Conservation (phyloP, 257 asterid genomes). For the Lithospermum erythrorhizon region DNA sequence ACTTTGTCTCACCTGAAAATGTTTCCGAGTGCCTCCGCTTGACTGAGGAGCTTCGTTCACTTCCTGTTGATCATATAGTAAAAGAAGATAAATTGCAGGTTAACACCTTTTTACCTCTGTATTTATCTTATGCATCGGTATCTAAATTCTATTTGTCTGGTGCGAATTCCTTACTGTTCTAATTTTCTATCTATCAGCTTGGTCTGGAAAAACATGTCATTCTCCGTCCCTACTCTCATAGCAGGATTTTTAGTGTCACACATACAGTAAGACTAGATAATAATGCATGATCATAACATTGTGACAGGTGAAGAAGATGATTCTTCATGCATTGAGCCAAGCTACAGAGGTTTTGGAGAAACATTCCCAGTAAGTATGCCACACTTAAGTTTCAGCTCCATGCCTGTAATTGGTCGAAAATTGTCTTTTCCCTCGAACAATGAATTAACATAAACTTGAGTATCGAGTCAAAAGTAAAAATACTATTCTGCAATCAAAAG, state of each 20-base stretch:
- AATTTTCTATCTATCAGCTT: no score
- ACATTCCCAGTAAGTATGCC: not conserved
- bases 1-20: constrained; percentile 89
- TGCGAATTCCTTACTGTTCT: no score
- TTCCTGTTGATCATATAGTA: constrained; percentile 70
- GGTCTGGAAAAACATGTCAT: not conserved
- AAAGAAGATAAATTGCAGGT: constrained; percentile 91
- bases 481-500: no score
- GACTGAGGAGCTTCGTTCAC: constrained; percentile 67
- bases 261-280: not conserved
- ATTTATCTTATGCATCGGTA: not conserved
- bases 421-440: no score
- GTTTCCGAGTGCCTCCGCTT: constrained; percentile 55
- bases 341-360: constrained; percentile 29
- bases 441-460: no score
- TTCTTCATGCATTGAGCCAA: constrained; percentile 32
- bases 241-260: not conserved
- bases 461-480: no score
- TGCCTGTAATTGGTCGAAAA: no score
- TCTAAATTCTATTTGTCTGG: not conserved
- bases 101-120: not conserved
- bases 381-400: not conserved
- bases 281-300: constrained; percentile 4
- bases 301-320: constrained; percentile 68
- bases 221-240: not conserved